Conservation (phyloP, 805 yeast species). For the Wickerhamomyces strasburgensis region DNA sequence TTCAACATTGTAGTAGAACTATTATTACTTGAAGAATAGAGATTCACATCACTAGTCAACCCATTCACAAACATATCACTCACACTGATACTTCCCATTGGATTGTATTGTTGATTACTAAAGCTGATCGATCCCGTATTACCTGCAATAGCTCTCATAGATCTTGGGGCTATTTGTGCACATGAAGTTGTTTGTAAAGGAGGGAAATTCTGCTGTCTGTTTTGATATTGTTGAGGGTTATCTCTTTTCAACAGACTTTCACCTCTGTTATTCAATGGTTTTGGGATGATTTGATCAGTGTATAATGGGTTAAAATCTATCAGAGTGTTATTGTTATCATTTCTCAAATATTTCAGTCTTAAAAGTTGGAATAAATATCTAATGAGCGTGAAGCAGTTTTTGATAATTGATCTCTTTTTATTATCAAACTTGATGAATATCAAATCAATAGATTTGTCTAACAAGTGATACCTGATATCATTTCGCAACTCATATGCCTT, state of each 20-base stretch:
- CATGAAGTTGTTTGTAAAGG: constrained; percentile 25
- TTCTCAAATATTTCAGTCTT: constrained; percentile 26
- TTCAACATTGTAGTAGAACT: constrained; percentile 1
- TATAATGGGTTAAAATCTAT: constrained; percentile 21
- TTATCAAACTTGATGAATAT: constrained; percentile 30
- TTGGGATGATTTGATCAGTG: constrained; percentile 26
- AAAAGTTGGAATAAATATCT: constrained; percentile 29
- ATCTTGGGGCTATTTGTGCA: constrained; percentile 30
- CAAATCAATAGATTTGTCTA: constrained; percentile 28
- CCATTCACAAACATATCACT: constrained; percentile 27
- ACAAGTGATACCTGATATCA: constrained; percentile 28
- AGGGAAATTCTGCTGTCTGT: constrained; percentile 5
- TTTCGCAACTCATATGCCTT: constrained; percentile 28
- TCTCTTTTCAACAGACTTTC: constrained; percentile 12
- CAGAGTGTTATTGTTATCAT: constrained; percentile 13
- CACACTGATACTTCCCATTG: constrained; percentile 20
- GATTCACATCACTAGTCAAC: constrained; percentile 19
- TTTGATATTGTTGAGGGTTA: constrained; percentile 7
- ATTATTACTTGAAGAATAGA: constrained; percentile 3
- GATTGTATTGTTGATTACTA: constrained; percentile 12
- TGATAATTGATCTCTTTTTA: constrained; percentile 29
- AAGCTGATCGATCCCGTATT: constrained; percentile 16
- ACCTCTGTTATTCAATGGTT: constrained; percentile 17
- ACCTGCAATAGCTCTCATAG: constrained; percentile 26
- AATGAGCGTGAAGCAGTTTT: constrained; percentile 29